Percentiles rank a stretch among this genome's conserved stretches.
Evolutionary conservation across 305 asterid species (phyloP).

Genomic region (Solanum hybrid): DNA sequence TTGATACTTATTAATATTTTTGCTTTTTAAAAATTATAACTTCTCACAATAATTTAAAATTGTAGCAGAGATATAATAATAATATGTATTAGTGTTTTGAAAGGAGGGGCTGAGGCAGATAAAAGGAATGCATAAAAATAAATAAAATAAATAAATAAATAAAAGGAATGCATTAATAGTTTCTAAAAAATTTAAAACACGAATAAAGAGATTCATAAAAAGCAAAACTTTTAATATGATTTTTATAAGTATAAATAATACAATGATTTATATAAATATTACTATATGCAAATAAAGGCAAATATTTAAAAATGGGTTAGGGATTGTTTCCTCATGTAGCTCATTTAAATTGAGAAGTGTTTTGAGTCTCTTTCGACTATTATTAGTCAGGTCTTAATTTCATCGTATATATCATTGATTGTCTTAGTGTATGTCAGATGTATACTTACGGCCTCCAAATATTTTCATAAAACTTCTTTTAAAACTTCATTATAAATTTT

Average conservation of each 20-base stretch:
- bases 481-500: no score
- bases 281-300: background rate
- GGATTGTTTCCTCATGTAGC: background rate
- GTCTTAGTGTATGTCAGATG: background rate
- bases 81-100: no score
- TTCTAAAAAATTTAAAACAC: background rate
- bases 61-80: background rate
- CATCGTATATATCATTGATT: no score
- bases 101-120: no score
- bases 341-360: background rate
- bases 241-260: no score
- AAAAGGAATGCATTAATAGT: no score
- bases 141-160: no score
- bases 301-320: background rate
- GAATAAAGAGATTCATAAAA: background rate
- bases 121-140: no score
- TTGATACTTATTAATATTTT: background rate
- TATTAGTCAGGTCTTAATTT: no score
- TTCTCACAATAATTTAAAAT: background rate
- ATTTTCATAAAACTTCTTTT: no score
- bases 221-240: background rate
- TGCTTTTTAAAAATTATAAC: background rate
- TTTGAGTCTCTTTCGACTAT: rapidly evolving
- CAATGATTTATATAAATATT: no score
- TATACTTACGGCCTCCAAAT: no score